A percentile compares a stretch with the other conserved stretches of the same genome.
Evolutionary conservation across 352 stramenopile genomes (phyloP).

Genomic region (Aphanomyces invadans): DNA sequence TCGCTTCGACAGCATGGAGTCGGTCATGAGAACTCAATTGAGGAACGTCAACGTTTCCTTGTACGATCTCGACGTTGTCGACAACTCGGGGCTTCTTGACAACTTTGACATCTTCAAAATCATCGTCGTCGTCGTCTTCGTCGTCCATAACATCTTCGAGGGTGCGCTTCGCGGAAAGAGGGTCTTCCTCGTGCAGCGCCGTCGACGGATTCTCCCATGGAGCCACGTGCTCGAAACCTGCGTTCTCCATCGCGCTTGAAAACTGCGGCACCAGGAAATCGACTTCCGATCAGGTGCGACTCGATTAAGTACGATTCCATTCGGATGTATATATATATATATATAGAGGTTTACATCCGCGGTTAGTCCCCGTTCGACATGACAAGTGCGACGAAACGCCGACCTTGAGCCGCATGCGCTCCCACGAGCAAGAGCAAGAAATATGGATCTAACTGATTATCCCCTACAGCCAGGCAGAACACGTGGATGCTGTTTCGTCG

Average conservation of each 20-base stretch:
- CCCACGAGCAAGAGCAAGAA: not conserved
- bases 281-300: not conserved
- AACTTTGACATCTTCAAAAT: slow-evolving; percentile 21
- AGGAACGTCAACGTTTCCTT: too few species aligned
- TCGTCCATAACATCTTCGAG: slow-evolving; percentile 13
- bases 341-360: too few species aligned
- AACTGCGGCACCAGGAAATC: not conserved
- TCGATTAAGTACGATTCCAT: not conserved
- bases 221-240: not conserved
- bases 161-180: not conserved
- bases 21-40: too few species aligned
- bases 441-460: too few species aligned
- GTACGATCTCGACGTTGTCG: not conserved
- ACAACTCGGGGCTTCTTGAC: slow-evolving; percentile 18
- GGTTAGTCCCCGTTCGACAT: too few species aligned
- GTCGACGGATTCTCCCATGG: not conserved
- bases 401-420: too few species aligned
- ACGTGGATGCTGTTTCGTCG: too few species aligned
- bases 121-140: slow-evolving; percentile 17
- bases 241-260: slow-evolving; percentile 1
- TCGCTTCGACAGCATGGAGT: too few species aligned
- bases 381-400: too few species aligned
- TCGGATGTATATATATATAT: too few species aligned
- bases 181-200: not conserved
- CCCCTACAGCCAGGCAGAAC: too few species aligned